These are phyloP conservation scores for Babesia ovata DNA, from an alignment of 169 alveolate genomes.

Conservation along the genomic window DNA sequence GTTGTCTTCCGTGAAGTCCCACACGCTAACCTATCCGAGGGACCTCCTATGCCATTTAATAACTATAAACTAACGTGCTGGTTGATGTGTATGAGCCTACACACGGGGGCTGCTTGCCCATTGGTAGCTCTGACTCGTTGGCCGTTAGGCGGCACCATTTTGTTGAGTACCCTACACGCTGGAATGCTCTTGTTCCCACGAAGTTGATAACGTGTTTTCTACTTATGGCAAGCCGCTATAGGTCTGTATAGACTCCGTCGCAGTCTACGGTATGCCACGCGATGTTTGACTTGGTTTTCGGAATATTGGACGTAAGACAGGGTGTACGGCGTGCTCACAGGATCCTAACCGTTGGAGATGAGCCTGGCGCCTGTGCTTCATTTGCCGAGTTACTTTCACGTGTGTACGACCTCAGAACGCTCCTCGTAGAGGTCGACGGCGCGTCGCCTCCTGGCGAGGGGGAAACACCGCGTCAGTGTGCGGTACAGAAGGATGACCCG, in stretches of 20 bases:
- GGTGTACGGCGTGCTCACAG: slow-evolving; percentile 12
- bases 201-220: too few relatives aligned
- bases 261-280: not conserved
- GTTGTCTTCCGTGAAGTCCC: too few relatives aligned
- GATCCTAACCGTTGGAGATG: slow-evolving; percentile 41
- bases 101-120: too few relatives aligned
- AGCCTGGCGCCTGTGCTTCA: slow-evolving; percentile 34
- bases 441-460: not conserved
- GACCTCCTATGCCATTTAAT: too few relatives aligned
- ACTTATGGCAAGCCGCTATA: not conserved
- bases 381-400: slow-evolving; percentile 17
- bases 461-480: not conserved
- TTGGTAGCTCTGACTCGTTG: too few relatives aligned
- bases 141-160: too few relatives aligned
- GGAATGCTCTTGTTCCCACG: too few relatives aligned
- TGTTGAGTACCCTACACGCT: too few relatives aligned
- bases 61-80: too few relatives aligned
- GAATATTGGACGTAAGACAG: slow-evolving; percentile 19
- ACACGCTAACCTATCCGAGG: too few relatives aligned
- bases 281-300: slow-evolving; percentile 22
- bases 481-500: not conserved
- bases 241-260: not conserved
- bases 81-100: too few relatives aligned
- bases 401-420: slow-evolving; percentile 32
- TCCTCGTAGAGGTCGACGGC: slow-evolving; percentile 29